phyloP scores from a whole-genome alignment of 2,329 filamentous ascomycete species.

The Torrubiella hemipterigena region DNA sequence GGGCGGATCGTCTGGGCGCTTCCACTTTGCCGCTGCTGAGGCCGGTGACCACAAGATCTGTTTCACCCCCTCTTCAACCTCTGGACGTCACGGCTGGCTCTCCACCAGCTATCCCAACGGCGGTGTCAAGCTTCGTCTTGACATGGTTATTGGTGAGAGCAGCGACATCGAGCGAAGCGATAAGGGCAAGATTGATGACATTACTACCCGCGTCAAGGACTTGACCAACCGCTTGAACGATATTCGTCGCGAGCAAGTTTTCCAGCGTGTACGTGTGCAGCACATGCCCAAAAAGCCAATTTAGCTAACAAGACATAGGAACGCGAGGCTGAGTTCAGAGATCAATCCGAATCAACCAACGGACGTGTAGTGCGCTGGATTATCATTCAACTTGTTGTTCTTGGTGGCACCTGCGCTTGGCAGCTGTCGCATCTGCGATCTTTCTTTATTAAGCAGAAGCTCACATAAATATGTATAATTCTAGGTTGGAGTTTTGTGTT shows the following conservation, averaged over 20 bases:
- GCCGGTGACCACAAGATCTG: slow-evolving; percentile 93
- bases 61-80: slow-evolving; percentile 73
- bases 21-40: slow-evolving; percentile 92
- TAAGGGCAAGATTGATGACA: slow-evolving; percentile 84
- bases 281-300: too few species aligned
- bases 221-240: slow-evolving; percentile 79
- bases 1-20: slow-evolving; percentile 63
- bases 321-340: slow-evolving; percentile 93
- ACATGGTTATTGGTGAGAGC: slow-evolving; percentile 89
- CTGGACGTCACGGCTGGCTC: slow-evolving; percentile 60
- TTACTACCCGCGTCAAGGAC: slow-evolving; percentile 79
- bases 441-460: slow-evolving; percentile 99
- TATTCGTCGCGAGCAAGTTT: slow-evolving; percentile 88
- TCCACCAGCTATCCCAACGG: slow-evolving; percentile 52
- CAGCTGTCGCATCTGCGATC: slow-evolving; percentile 88
- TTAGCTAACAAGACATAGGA: too few species aligned
- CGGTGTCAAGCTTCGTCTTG: slow-evolving; percentile 72
- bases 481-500: background rate
- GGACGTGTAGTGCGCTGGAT: slow-evolving; percentile 88
- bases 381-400: slow-evolving; percentile 72
- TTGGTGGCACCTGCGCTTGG: slow-evolving; percentile 88
- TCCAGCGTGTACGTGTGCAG: slow-evolving; percentile 79
- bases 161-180: slow-evolving; percentile 88
- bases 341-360: slow-evolving; percentile 93
- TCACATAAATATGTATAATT: slow-evolving; percentile 50